Conservation (phyloP, 2,329 filamentous ascomycete genomes). For the Xylaria sp. region DNA sequence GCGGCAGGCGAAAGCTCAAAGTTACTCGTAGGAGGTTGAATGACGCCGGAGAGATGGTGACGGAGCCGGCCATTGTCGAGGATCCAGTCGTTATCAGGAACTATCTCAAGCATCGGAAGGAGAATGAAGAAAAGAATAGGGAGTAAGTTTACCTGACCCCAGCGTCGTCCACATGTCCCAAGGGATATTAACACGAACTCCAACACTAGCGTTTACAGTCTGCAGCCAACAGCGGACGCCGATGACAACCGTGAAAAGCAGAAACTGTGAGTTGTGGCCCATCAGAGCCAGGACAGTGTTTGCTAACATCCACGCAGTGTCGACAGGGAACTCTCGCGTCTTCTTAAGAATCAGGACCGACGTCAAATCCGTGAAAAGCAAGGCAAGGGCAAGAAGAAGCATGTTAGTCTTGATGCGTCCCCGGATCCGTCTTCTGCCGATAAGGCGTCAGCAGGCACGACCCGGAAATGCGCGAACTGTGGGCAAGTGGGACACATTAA, state of each 20-base stretch:
- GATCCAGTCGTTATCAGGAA: constrained; percentile 87
- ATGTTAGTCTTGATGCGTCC: constrained; percentile 48
- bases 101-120: constrained; percentile 78
- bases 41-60: constrained; percentile 64
- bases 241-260: constrained; percentile 55
- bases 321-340: constrained; percentile 75
- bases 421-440: constrained; percentile 56
- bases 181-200: constrained; percentile 41
- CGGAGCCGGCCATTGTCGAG: constrained; percentile 64
- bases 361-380: constrained; percentile 88
- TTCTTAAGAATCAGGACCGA: constrained; percentile 90
- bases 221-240: constrained; percentile 53
- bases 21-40: constrained; percentile 73
- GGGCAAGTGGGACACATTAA: constrained; percentile 97
- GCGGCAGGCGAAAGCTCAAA: constrained; percentile 66
- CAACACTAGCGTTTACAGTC: constrained; percentile 51
- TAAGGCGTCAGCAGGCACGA: constrained; percentile 64
- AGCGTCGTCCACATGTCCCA: constrained; percentile 15
- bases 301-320: constrained; percentile 51
- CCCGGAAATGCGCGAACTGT: constrained; percentile 95
- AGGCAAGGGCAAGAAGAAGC: constrained; percentile 64
- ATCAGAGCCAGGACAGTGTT: constrained; percentile 42
- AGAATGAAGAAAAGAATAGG: constrained; percentile 70
- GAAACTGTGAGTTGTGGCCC: constrained; percentile 38
- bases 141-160: constrained; percentile 60